These are phyloP conservation scores for Pulicaria dysenterica DNA, from an alignment of 129 eudicot genomes.

Conservation along the genomic window DNA sequence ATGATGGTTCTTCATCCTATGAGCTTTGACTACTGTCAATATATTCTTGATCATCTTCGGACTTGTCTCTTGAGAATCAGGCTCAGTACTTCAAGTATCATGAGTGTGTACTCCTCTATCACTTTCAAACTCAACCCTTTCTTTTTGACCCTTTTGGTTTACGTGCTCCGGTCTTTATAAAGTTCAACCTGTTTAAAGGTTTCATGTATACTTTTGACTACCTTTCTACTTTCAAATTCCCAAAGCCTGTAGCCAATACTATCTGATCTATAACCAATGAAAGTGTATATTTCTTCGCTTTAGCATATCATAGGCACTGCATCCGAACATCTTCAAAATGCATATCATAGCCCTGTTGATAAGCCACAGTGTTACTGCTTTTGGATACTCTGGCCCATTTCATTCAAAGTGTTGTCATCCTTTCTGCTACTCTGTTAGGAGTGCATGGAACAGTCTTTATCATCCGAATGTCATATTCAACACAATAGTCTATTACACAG, in stretches of 20 bases:
- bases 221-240: neutral
- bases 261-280: neutral
- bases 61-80: neutral
- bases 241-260: neutral
- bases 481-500: too few relatives aligned
- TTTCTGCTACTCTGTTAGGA: neutral
- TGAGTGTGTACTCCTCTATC: neutral
- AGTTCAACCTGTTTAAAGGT: too few relatives aligned
- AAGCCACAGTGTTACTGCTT: too few relatives aligned
- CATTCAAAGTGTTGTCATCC: neutral
- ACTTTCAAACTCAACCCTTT: neutral
- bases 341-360: too few relatives aligned
- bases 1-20: slow-evolving; percentile 3
- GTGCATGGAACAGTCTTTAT: too few relatives aligned
- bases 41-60: neutral
- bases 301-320: too few relatives aligned
- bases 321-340: too few relatives aligned
- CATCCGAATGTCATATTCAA: too few relatives aligned
- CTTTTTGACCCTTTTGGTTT: neutral
- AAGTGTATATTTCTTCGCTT: neutral
- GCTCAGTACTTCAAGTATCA: too few relatives aligned
- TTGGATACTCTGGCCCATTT: too few relatives aligned
- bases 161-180: neutral
- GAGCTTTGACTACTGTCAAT: neutral
- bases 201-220: neutral